Evolutionary conservation across 179 eudicot genomes (phyloP).

Genomic region (Camellia oleifera): DNA sequence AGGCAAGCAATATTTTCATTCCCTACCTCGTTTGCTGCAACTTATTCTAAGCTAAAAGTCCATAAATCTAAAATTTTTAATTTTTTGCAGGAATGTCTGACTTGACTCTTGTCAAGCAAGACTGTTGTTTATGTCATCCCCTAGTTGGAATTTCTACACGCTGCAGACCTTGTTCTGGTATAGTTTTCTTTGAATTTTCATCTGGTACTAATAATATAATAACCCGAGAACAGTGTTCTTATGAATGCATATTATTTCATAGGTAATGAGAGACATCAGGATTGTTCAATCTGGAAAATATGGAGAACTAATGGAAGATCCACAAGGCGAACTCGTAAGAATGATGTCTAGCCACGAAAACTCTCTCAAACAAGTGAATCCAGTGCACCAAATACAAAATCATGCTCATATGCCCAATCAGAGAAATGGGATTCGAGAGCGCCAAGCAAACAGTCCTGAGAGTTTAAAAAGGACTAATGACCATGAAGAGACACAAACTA

Average conservation of each 20-base stretch:
- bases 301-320: conserved; percentile 48
- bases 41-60: no score
- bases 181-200: neutral
- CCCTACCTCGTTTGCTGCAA: no score
- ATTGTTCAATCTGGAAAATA: conserved; percentile 69
- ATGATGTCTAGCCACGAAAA: conserved; percentile 64
- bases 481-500: conserved; percentile 57
- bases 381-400: conserved; percentile 18
- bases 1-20: conserved; percentile 37
- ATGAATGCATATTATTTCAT: neutral
- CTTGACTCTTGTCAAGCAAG: conserved; percentile 51
- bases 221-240: no score
- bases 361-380: conserved; percentile 59
- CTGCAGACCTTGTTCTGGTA: conserved; percentile 87
- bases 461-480: conserved; percentile 19
- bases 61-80: neutral
- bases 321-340: conserved; percentile 50
- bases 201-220: no score
- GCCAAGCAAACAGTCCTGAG: conserved; percentile 21
- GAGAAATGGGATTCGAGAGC: conserved; percentile 22
- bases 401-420: neutral
- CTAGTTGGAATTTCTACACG: conserved; percentile 72
- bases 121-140: conserved; percentile 80
- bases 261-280: conserved; percentile 79
- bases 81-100: conserved; percentile 56